Percentiles rank a stretch among this genome's conserved stretches.
Evolutionary conservation across 306 rosid genomes (phyloP).

Genomic region (Carpinus viminea): DNA sequence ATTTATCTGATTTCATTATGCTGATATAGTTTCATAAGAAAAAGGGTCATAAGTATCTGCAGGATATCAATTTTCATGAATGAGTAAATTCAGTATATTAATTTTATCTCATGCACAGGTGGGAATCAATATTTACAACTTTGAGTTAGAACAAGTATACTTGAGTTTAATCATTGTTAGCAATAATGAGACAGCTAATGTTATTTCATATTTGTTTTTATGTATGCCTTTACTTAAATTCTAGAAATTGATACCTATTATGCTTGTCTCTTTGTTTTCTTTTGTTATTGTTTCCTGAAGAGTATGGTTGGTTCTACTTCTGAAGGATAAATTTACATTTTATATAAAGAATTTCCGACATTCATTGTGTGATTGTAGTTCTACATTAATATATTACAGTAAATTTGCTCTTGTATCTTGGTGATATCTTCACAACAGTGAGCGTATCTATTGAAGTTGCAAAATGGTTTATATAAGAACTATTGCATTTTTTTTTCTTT

Average conservation of each 20-base stretch:
- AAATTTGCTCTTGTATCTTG: background rate
- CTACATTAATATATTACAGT: background rate
- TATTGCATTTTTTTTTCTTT: slow-evolving; percentile 15
- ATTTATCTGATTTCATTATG: no score
- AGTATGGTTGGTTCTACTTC: background rate
- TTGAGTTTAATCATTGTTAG: background rate
- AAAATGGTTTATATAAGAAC: slow-evolving; percentile 8
- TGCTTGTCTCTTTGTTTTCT: background rate
- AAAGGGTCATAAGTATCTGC: no score
- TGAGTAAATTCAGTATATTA: no score
- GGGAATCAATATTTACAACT: background rate
- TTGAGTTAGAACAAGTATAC: background rate
- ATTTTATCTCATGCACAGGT: no score
- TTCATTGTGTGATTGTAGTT: background rate
- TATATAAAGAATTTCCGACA: background rate
- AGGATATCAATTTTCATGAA: no score
- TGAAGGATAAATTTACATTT: background rate
- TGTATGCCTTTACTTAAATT: background rate
- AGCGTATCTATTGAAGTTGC: background rate
- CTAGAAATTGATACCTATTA: background rate
- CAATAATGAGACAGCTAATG: background rate
- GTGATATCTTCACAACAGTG: background rate
- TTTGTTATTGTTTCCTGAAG: background rate
- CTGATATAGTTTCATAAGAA: no score
- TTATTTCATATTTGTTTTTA: background rate